phyloP scores from a whole-genome alignment of 2,329 filamentous ascomycete genomes.

The Paracoccidioides brasiliensis region DNA sequence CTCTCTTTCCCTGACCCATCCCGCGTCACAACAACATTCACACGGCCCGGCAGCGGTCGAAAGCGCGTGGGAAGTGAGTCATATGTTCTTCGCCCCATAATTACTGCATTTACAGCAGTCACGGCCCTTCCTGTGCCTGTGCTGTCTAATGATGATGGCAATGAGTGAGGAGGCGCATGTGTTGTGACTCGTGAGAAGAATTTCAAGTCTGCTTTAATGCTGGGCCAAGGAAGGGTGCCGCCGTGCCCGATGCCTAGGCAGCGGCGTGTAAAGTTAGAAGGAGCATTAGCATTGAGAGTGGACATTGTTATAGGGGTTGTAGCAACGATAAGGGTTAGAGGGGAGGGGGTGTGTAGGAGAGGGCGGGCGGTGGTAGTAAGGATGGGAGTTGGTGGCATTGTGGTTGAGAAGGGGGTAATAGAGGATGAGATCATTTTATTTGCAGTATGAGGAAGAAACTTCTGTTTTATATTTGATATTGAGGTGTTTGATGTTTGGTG shows the following conservation, averaged over 20 bases:
- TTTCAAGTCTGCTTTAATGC: slow-evolving; percentile 79
- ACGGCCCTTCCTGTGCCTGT: slow-evolving; percentile 5
- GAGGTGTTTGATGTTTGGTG: too few relatives aligned
- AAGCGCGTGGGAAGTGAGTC: slow-evolving; percentile 71
- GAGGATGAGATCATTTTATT: too few relatives aligned
- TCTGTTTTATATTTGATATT: too few relatives aligned
- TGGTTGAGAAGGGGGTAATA: neutral
- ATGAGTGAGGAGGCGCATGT: slow-evolving; percentile 27
- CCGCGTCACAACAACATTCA: slow-evolving; percentile 70
- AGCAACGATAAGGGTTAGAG: slow-evolving; percentile 83
- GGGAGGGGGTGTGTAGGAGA: slow-evolving; percentile 39
- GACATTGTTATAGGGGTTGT: slow-evolving; percentile 46
- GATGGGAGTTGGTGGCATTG: slow-evolving; percentile 3
- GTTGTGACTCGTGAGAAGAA: slow-evolving; percentile 90
- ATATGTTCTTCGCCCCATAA: slow-evolving; percentile 98
- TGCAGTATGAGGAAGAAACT: too few relatives aligned
- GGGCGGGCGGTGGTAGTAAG: slow-evolving; percentile 4
- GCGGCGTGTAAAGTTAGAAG: slow-evolving; percentile 29
- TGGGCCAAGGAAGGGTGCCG: slow-evolving; percentile 76
- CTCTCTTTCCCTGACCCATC: slow-evolving; percentile 20
- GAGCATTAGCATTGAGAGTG: slow-evolving; percentile 4
- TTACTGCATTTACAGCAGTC: slow-evolving; percentile 53
- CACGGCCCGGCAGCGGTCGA: slow-evolving; percentile 62
- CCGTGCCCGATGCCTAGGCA: slow-evolving; percentile 75
- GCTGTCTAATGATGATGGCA: slow-evolving; percentile 3